These are phyloP conservation scores for Trichoderma virens DNA, from an alignment of 495 filamentous ascomycete genomes.

Conservation along the genomic window DNA sequence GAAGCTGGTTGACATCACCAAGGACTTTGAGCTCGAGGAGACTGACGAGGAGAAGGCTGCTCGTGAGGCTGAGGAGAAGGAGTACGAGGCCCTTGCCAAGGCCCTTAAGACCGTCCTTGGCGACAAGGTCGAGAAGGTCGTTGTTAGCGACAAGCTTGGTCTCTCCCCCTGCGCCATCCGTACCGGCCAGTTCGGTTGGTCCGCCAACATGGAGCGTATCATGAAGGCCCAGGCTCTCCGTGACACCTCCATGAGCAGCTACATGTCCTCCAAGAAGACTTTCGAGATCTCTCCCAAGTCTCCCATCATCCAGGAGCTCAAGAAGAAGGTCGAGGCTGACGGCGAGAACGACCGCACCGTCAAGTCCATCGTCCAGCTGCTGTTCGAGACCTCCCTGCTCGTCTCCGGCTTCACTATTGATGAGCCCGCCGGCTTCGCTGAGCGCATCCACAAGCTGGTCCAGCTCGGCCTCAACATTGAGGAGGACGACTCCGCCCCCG, in stretches of 20 bases:
- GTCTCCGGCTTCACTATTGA: conserved; percentile 99
- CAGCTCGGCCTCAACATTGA: conserved; percentile 93
- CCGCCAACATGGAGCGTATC: conserved; percentile 99
- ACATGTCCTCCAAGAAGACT: conserved; percentile 99
- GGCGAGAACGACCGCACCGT: conserved; percentile 97
- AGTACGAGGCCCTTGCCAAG: conserved; percentile 90
- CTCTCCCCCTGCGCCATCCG: conserved; percentile 97
- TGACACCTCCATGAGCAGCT: conserved; percentile 98
- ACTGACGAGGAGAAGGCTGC: conserved; percentile 97
- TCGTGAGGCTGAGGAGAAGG: conserved; percentile 96
- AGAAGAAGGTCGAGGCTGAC: conserved; percentile 95
- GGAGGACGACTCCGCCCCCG: conserved; percentile 64
- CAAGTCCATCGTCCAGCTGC: conserved; percentile 94
- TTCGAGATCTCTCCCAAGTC: conserved; percentile 99
- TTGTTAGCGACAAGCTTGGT: conserved; percentile 95
- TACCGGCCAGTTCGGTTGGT: conserved; percentile 99
- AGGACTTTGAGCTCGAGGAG: conserved; percentile 99
- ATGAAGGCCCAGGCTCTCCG: conserved; percentile 99
- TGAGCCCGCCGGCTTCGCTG: conserved; percentile 92
- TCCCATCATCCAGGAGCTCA: conserved; percentile 94
- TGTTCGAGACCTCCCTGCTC: conserved; percentile 96
- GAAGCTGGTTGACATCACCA: conserved; percentile 99
- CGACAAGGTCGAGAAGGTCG: conserved; percentile 99
- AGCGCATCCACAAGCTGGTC: conserved; percentile 98
- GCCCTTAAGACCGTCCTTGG: conserved; percentile 96